Evolutionary conservation across 257 asterid genomes (phyloP).

Genomic region (Linderniella brevidens): DNA sequence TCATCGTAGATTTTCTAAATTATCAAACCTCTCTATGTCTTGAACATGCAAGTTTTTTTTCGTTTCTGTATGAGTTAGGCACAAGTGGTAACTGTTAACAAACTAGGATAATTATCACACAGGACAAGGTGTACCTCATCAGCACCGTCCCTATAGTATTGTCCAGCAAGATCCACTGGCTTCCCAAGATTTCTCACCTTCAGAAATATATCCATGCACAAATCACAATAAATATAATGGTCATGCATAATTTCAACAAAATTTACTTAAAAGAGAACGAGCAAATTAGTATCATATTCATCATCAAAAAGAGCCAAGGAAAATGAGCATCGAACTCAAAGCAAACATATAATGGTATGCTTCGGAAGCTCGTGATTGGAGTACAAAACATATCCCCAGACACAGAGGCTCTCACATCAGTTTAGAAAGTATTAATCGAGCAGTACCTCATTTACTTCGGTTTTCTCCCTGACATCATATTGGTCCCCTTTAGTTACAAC

Average conservation of each 20-base stretch:
- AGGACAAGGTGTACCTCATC: conserved; percentile 59
- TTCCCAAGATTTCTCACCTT: conserved; percentile 98
- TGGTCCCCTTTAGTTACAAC: conserved; percentile 98
- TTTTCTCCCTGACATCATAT: conserved; percentile 78
- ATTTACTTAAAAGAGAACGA: too few species aligned
- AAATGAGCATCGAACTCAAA: too few species aligned
- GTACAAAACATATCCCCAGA: too few species aligned
- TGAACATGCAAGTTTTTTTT: neutral
- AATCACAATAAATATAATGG: neutral
- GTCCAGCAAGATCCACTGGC: conserved; percentile 94
- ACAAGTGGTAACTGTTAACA: neutral
- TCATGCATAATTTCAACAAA: neutral
- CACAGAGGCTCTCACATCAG: too few species aligned
- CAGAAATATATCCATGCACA: conserved; percentile 8
- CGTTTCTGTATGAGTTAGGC: neutral
- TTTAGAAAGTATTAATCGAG: conserved; percentile 1
- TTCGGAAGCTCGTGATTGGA: too few species aligned
- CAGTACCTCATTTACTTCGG: conserved; percentile 69
- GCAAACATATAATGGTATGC: too few species aligned
- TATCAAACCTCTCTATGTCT: neutral
- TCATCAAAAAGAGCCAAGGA: too few species aligned
- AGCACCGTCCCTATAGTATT: conserved; percentile 87
- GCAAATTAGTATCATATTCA: neutral
- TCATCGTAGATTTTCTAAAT: neutral
- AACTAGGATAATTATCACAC: neutral